Conservation (phyloP, 768 basidiomycete species). For the Naganishia randhawae region DNA sequence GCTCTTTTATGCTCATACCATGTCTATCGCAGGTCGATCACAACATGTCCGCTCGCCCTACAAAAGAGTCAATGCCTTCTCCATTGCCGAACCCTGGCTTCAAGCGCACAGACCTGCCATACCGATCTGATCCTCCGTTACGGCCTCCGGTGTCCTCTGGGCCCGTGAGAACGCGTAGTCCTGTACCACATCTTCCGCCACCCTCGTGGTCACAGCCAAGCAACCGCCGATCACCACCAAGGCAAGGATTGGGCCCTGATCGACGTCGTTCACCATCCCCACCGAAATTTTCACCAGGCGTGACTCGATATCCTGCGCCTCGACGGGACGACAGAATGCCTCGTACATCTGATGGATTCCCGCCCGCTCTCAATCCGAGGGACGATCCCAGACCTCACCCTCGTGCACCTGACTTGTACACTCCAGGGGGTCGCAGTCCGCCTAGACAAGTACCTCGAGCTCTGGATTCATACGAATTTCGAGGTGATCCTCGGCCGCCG, state of each 20-base stretch:
- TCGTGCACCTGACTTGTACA: conserved; percentile 6
- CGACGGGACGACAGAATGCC: not conserved
- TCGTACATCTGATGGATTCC: not conserved
- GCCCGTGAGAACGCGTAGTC: conserved; percentile 1
- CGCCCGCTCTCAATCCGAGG: not conserved
- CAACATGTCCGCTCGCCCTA: not conserved
- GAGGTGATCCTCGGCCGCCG: conserved; percentile 1
- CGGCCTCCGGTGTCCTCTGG: not conserved
- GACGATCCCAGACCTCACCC: conserved; percentile 3
- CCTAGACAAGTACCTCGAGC: not conserved
- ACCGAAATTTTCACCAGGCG: not conserved
- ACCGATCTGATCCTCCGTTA: not conserved
- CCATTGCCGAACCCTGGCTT: not conserved
- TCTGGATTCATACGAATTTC: not conserved
- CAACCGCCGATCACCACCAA: not conserved
- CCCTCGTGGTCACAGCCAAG: not conserved
- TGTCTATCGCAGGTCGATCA: not conserved
- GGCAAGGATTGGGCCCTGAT: not conserved
- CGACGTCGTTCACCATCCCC: conserved; percentile 19
- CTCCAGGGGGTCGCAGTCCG: conserved; percentile 10
- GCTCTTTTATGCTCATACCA: not conserved
- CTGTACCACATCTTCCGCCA: conserved; percentile 4
- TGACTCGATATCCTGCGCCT: not conserved
- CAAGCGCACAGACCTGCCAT: not conserved
- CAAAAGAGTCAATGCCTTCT: not conserved